Conservation (phyloP, 345 rosid genomes). For the Rhizophora apiculata region DNA sequence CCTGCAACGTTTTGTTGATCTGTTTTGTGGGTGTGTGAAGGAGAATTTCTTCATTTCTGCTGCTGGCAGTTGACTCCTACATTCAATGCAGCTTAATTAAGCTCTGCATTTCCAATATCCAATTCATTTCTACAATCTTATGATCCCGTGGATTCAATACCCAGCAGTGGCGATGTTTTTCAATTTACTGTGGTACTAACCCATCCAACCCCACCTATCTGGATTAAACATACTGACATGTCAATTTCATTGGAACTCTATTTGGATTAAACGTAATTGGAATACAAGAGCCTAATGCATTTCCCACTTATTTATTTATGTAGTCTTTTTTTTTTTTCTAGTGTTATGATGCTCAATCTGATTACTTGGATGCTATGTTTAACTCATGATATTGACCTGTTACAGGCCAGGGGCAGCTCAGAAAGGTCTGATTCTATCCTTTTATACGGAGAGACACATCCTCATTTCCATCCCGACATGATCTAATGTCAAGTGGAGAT, state of each 20-base stretch:
- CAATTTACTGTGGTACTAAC: too few relatives aligned
- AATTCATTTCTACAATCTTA: background rate
- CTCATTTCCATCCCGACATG: constrained; percentile 65
- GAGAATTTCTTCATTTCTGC: too few relatives aligned
- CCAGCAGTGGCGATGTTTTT: too few relatives aligned
- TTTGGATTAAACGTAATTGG: too few relatives aligned
- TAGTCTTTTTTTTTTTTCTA: too few relatives aligned
- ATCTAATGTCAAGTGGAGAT: constrained; percentile 57
- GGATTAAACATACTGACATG: background rate
- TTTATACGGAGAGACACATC: constrained; percentile 57
- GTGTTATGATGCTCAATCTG: background rate
- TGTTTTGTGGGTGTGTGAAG: too few relatives aligned
- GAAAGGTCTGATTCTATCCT: constrained; percentile 19
- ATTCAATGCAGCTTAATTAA: background rate
- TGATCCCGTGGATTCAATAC: too few relatives aligned
- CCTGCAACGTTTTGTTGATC: too few relatives aligned
- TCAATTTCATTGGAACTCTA: background rate
- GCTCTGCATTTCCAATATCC: background rate
- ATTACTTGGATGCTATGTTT: constrained; percentile 3
- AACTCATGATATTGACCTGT: background rate
- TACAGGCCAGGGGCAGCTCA: constrained; percentile 4
- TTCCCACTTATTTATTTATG: background rate
- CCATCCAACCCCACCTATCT: background rate
- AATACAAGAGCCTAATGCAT: background rate
- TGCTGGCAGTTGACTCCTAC: too few relatives aligned